phyloP scores from a whole-genome alignment of 106 monocot genomes.

The Dendrobium chrysotoxum region DNA sequence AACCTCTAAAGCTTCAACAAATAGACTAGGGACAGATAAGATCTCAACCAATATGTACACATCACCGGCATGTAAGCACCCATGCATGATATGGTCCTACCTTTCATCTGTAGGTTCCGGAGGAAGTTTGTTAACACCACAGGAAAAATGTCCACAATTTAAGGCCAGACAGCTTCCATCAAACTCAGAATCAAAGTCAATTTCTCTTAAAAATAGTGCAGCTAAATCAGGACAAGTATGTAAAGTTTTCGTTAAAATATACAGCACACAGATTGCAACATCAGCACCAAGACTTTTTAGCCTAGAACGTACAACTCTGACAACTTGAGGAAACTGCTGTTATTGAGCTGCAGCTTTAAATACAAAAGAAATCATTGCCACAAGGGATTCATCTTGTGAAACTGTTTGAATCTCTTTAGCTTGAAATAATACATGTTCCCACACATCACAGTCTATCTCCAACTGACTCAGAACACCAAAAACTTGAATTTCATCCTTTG shows the following conservation, averaged over 20 bases:
- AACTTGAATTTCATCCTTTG: conserved; percentile 27
- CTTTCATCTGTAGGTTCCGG: conserved; percentile 30
- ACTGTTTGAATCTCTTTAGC: conserved; percentile 58
- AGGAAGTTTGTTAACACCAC: conserved; percentile 39
- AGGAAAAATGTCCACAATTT: conserved; percentile 27
- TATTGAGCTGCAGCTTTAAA: conserved; percentile 81
- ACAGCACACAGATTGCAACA: conserved; percentile 65
- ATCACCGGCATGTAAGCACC: conserved; percentile 57
- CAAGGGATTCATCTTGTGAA: conserved; percentile 68
- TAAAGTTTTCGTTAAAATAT: conserved; percentile 57
- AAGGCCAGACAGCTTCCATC: conserved; percentile 35
- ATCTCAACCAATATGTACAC: conserved; percentile 75
- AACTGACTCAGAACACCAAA: conserved; percentile 64
- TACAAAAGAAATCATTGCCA: conserved; percentile 55
- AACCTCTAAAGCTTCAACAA: conserved; percentile 75
- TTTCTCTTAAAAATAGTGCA: conserved; percentile 62
- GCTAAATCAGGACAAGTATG: conserved; percentile 55
- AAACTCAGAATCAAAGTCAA: conserved; percentile 69
- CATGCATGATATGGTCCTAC: conserved; percentile 41
- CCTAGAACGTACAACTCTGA: conserved; percentile 71
- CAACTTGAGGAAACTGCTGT: conserved; percentile 70
- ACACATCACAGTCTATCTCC: conserved; percentile 68
- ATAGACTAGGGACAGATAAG: conserved; percentile 58
- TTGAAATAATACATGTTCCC: conserved; percentile 64
- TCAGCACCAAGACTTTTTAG: conserved; percentile 68